A percentile compares a stretch with the other conserved stretches of the same genome.
phyloP scores from a whole-genome alignment of 192 early-diverging fungal species.

The Allomyces macrogynus region DNA sequence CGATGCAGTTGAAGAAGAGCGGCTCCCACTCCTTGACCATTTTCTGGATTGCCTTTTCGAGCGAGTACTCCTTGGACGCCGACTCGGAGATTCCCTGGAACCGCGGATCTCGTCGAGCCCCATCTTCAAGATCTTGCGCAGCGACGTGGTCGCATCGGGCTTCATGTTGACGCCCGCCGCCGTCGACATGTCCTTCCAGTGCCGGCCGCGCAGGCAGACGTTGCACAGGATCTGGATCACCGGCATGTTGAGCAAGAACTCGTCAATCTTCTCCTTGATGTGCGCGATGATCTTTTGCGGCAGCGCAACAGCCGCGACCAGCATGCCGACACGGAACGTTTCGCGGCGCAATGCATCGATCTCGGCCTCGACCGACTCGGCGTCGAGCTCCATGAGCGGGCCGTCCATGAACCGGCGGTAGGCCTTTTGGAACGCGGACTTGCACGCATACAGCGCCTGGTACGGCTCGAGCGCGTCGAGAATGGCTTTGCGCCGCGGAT shows the following conservation, averaged over 20 bases:
- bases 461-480: constrained; percentile 76
- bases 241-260: constrained; percentile 58
- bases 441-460: constrained; percentile 74
- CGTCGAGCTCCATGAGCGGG: constrained; percentile 70
- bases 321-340: constrained; percentile 60
- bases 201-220: constrained; percentile 82
- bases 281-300: constrained; percentile 91
- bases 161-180: constrained; percentile 46
- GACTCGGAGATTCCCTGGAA: constrained; percentile 73
- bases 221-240: constrained; percentile 77
- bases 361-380: constrained; percentile 67
- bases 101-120: constrained; percentile 58
- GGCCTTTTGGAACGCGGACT: constrained; percentile 58
- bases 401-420: constrained; percentile 62
- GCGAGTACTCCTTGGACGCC: constrained; percentile 96
- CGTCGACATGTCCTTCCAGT: constrained; percentile 90
- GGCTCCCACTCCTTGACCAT: constrained; percentile 71
- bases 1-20: constrained; percentile 76
- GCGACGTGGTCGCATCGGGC: constrained; percentile 55
- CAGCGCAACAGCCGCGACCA: constrained; percentile 82
- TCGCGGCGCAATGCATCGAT: constrained; percentile 65
- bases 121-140: constrained; percentile 87
- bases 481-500: constrained; percentile 42
- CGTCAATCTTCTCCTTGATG: constrained; percentile 64
- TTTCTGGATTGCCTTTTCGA: constrained; percentile 94